A percentile compares a stretch with the other conserved stretches of the same genome.
These are phyloP conservation scores for Sarocladiaceae sp. DNA, from an alignment of 2,329 filamentous ascomycete species.

Conservation along the genomic window DNA sequence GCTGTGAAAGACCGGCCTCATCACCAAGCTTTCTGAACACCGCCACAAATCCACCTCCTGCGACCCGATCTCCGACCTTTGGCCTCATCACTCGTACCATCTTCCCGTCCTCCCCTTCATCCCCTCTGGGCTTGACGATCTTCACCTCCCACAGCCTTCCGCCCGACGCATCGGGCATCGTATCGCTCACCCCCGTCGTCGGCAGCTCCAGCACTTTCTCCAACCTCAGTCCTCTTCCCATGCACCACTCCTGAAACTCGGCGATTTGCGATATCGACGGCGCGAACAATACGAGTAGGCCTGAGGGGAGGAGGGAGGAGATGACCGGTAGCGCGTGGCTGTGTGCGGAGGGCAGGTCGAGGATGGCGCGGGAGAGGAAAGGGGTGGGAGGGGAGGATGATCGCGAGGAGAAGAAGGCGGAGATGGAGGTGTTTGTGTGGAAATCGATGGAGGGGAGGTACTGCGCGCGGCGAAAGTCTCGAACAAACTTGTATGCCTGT, in stretches of 20 bases:
- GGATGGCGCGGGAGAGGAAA: conserved; percentile 64
- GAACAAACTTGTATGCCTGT: conserved; percentile 58
- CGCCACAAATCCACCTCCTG: conserved; percentile 34
- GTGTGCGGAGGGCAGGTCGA: conserved; percentile 65
- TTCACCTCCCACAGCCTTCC: conserved; percentile 61
- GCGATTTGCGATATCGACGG: conserved; percentile 75
- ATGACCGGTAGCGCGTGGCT: conserved; percentile 38
- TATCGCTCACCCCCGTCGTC: conserved; percentile 14
- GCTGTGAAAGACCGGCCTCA: neutral
- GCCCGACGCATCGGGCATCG: conserved; percentile 34
- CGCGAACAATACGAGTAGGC: conserved; percentile 62
- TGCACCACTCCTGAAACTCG: conserved; percentile 45
- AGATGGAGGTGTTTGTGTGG: conserved; percentile 56
- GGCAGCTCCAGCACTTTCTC: conserved; percentile 56
- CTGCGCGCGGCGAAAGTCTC: conserved; percentile 61
- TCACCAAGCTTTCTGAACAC: conserved; percentile 24
- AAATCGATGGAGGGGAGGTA: conserved; percentile 69
- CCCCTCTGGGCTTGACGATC: conserved; percentile 29
- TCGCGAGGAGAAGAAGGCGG: conserved; percentile 54
- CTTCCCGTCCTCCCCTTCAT: conserved; percentile 14
- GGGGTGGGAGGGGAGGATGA: conserved; percentile 37
- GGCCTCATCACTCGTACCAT: conserved; percentile 34
- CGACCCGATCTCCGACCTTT: conserved; percentile 32
- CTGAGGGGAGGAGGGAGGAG: conserved; percentile 56
- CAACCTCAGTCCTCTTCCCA: conserved; percentile 44